Evolutionary conservation across 768 basidiomycete species (phyloP), one percentile per base, ranked within the genome.

Genomic region (Pleurotus cornucopiae): DNA sequence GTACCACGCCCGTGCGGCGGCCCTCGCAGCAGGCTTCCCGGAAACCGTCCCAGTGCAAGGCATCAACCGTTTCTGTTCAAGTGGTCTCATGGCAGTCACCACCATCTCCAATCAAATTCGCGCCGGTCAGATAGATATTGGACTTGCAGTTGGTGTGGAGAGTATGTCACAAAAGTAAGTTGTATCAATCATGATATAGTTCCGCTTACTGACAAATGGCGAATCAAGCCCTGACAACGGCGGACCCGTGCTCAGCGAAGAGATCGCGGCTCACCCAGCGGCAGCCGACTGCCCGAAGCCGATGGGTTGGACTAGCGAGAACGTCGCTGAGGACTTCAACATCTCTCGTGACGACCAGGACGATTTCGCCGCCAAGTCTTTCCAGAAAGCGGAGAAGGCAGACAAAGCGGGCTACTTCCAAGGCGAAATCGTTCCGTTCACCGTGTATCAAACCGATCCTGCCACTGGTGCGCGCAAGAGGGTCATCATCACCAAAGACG

Each of bases 221-320:
- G 62, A 63, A 51, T 66, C 48, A 57, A 89, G 88, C 64, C 82
- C 85, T 1, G 88, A 89, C 66, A 73, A 73, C 2, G 85, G 85
- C 16, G 82, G 80, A 13, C 82, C 83, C 0, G 61, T 71, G 41
- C 81, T 81, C 57, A 86, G 85, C 44, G 88, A 86, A 49, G 73
- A 81, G 13, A 75, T 94, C 46, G 74, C 81, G 23, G 66, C 69
- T 13, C 78, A 85, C 64, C 64, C 74, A 9, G 72, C 82, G 3
- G 81, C 89, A 2, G 76, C 68, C 23, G 88, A 89, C 60, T 85
- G 85, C 58, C 65, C 73, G 18, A 73, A 83, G 65, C 88, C 87
- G 30, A 94, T 93, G 91, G 91, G 91, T 5, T 92, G 91, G 91
- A 91, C 91, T 5, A 86, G 85, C 61, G 91, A 94, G 70, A 94